Conservation (phyloP, 352 stramenopile species). For the Blastocystis sp. region DNA sequence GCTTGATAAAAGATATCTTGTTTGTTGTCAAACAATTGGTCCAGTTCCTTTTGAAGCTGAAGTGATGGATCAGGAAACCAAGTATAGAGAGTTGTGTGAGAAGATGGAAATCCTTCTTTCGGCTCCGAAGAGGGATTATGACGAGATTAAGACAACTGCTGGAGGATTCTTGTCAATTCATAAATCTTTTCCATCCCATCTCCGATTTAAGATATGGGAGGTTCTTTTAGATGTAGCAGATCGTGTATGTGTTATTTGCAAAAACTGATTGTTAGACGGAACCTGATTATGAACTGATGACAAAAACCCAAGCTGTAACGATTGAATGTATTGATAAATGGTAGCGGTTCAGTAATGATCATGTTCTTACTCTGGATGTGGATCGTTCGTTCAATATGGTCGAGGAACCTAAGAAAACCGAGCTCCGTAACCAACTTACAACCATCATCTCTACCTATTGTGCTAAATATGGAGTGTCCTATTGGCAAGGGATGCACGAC, state of each 20-base stretch:
- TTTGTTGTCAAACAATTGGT: neutral
- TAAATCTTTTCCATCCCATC: constrained; percentile 37
- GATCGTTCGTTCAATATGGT: constrained; percentile 51
- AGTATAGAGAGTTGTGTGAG: constrained; percentile 47
- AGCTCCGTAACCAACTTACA: constrained; percentile 17
- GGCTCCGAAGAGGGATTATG: neutral
- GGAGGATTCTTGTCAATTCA: constrained; percentile 40
- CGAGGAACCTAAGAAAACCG: constrained; percentile 25
- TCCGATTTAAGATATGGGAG: constrained; percentile 53
- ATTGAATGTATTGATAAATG: neutral
- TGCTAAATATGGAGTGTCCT: constrained; percentile 47
- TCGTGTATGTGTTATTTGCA: neutral
- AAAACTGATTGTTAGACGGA: neutral
- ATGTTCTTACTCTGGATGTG: constrained; percentile 38
- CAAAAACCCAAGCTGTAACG: constrained; percentile 31
- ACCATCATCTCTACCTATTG: constrained; percentile 61
- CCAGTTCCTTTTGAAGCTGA: neutral
- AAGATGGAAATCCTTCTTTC: constrained; percentile 16
- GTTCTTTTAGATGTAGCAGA: constrained; percentile 50
- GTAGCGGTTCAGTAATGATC: constrained; percentile 61
- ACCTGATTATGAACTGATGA: constrained; percentile 57
- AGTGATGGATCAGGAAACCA: constrained; percentile 32
- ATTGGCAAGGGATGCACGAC: constrained; percentile 63
- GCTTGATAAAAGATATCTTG: neutral
- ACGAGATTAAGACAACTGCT: constrained; percentile 49